Evolutionary conservation across 257 asterid species (phyloP).

Genomic region (Oldenlandia corymbosa): DNA sequence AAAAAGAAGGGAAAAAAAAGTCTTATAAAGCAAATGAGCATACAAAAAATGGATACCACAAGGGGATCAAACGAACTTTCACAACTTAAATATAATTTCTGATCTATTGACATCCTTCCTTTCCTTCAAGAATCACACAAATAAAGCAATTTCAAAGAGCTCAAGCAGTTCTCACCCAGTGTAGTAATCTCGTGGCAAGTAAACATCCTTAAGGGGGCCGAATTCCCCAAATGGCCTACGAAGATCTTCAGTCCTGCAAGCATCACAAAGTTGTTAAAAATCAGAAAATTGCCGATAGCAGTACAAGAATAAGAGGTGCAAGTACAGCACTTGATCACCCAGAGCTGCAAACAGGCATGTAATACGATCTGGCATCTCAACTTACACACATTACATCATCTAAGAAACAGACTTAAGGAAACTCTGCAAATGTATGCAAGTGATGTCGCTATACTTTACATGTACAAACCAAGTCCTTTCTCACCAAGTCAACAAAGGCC

Average conservation of each 20-base stretch:
- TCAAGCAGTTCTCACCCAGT: conserved; percentile 39
- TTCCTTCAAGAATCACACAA: neutral
- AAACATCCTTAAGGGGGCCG: conserved; percentile 65
- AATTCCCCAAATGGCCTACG: conserved; percentile 61
- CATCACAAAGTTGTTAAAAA: neutral
- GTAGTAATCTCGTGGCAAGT: conserved; percentile 54
- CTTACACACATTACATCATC: no score
- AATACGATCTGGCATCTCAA: no score
- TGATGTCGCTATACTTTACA: no score
- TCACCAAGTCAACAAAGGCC: no score
- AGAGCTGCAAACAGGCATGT: no score
- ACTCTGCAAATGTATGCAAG: no score
- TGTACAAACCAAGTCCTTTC: no score
- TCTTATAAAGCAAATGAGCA: conserved; percentile 26
- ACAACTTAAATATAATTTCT: no score
- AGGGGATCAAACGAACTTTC: no score
- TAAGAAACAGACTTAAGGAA: no score
- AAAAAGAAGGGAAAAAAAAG: conserved; percentile 18
- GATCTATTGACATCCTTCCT: neutral
- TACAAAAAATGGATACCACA: no score
- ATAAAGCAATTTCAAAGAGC: neutral
- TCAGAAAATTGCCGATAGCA: neutral
- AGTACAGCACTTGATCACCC: no score
- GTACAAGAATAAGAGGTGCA: neutral
- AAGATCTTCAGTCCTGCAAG: conserved; percentile 61